A percentile compares a stretch with the other conserved stretches of the same genome.
Conservation (phyloP, 352 stramenopile genomes). For the Aphanomyces astaci region DNA sequence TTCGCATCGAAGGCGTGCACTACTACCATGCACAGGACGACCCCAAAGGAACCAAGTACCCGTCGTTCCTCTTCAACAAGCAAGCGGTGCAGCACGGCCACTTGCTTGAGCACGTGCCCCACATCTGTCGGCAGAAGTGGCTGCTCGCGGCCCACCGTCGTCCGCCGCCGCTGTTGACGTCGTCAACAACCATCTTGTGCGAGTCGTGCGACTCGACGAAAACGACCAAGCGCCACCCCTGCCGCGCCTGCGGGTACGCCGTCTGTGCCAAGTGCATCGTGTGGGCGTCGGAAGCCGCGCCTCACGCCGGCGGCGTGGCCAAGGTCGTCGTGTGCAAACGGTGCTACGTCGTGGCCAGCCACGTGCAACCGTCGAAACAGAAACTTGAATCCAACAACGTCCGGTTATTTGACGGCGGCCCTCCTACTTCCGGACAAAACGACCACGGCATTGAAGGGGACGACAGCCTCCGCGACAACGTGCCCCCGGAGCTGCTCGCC, state of each 20-base stretch:
- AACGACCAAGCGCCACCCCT: slow-evolving; percentile 45
- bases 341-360: slow-evolving; percentile 2
- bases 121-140: not conserved
- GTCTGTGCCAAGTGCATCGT: slow-evolving; percentile 63
- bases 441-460: not conserved
- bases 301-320: not conserved
- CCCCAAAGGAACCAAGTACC: not conserved
- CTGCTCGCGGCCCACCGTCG: not conserved
- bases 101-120: not conserved
- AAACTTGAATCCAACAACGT: not conserved
- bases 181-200: not conserved
- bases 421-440: not conserved
- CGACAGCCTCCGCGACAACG: not conserved
- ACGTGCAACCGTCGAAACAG: not conserved
- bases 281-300: not conserved
- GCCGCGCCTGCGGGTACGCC: slow-evolving; percentile 55
- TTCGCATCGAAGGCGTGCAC: slow-evolving; percentile 2
- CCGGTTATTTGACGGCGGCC: not conserved
- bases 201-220: not conserved
- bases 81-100: not conserved
- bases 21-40: slow-evolving; percentile 21
- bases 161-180: not conserved
- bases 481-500: not conserved
- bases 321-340: not conserved
- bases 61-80: slow-evolving; percentile 17